These are phyloP conservation scores for Thalassiosira exigua DNA, from an alignment of 352 stramenopile genomes.

Conservation along the genomic window DNA sequence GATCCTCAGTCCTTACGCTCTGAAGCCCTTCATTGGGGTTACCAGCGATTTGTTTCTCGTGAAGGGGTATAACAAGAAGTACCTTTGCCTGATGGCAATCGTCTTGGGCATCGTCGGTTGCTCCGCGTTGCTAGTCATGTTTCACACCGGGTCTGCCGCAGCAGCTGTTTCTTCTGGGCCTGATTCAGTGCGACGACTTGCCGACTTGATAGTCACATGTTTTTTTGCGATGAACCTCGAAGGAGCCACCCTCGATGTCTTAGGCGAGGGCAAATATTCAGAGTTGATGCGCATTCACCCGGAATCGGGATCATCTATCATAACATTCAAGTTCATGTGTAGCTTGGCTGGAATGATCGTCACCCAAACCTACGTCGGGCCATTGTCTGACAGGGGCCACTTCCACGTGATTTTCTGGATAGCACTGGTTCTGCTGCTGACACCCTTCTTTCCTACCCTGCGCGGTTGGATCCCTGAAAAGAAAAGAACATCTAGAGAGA, in stretches of 20 bases:
- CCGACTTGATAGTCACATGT: constrained; percentile 37
- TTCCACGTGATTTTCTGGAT: constrained; percentile 44
- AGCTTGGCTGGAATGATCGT: constrained; percentile 15
- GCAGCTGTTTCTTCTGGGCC: constrained; percentile 8
- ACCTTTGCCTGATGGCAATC: constrained; percentile 29
- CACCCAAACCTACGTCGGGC: constrained; percentile 36
- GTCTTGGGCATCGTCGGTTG: constrained; percentile 24
- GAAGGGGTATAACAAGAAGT: constrained; percentile 43
- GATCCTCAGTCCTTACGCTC: constrained; percentile 34
- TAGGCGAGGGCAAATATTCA: constrained; percentile 35
- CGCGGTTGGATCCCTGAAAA: constrained; percentile 42
- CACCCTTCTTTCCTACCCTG: constrained; percentile 33
- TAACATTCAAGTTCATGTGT: constrained; percentile 31
- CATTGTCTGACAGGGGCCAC: constrained; percentile 27
- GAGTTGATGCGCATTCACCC: constrained; percentile 41
- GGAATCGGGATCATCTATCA: constrained; percentile 37
- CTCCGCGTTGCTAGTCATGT: constrained; percentile 23
- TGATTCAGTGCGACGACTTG: background rate
- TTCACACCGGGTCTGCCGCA: constrained; percentile 17
- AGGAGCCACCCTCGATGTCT: constrained; percentile 20
- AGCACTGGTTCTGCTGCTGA: constrained; percentile 19
- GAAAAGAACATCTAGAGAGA: constrained; percentile 23
- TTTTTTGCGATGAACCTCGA: constrained; percentile 33
- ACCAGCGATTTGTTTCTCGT: constrained; percentile 34
- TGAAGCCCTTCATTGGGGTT: constrained; percentile 52